Evolutionary conservation across 345 rosid species (phyloP).

Genomic region (Mercurialis annua): DNA sequence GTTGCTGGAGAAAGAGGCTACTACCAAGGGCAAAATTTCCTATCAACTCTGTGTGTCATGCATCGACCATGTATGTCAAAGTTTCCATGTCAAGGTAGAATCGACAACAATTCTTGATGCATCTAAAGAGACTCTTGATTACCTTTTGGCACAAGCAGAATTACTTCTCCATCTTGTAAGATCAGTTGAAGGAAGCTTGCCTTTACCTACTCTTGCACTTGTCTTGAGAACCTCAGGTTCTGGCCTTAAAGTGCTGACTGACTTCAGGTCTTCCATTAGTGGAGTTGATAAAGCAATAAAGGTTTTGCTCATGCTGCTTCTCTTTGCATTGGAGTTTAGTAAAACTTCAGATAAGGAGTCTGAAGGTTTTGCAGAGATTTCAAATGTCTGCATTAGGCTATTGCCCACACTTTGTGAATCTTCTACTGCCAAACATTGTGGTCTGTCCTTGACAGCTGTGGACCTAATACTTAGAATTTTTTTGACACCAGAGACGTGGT

Average conservation of each 20-base stretch:
- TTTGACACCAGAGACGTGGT: conserved; percentile 79
- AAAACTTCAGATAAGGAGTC: conserved; percentile 33
- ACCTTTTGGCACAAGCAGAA: conserved; percentile 65
- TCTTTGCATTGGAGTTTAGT: conserved; percentile 44
- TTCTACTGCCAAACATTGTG: conserved; percentile 44
- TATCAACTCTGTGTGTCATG: conserved; percentile 46
- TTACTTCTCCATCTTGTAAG: conserved; percentile 58
- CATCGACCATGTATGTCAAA: conserved; percentile 46
- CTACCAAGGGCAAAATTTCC: conserved; percentile 41
- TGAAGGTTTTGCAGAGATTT: conserved; percentile 56
- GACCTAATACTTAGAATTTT: conserved; percentile 58
- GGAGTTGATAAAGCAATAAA: conserved; percentile 47
- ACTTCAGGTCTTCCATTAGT: conserved; percentile 39
- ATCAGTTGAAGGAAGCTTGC: conserved; percentile 37
- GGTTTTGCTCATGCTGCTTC: conserved; percentile 60
- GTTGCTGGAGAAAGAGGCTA: conserved; percentile 40
- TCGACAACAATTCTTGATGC: conserved; percentile 46
- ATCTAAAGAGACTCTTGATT: conserved; percentile 48
- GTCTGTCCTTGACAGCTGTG: conserved; percentile 56
- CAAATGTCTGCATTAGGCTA: conserved; percentile 58
- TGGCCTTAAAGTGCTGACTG: conserved; percentile 58
- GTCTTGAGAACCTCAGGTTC: conserved; percentile 57
- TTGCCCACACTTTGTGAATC: conserved; percentile 73
- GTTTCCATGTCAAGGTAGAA: conserved; percentile 38
- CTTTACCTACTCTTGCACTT: conserved; percentile 43